A percentile compares a stretch with the other conserved stretches of the same genome.
phyloP scores from a whole-genome alignment of 1,139 yeast genomes.

The Geotrichum histeridarum region DNA sequence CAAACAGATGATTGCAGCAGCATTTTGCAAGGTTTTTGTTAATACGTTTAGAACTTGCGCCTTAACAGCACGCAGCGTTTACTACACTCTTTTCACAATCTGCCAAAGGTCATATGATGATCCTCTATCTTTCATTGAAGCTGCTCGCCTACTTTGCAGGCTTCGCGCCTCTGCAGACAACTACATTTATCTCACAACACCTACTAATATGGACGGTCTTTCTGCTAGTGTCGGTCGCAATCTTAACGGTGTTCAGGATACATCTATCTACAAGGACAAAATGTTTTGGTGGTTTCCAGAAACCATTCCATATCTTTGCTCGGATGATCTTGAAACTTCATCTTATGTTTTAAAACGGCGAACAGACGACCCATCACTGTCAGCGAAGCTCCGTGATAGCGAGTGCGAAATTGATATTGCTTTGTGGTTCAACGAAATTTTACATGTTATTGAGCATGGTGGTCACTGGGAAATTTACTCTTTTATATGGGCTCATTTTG shows the following conservation, averaged over 20 bases:
- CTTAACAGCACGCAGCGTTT: conserved; percentile 21
- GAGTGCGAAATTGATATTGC: conserved; percentile 42
- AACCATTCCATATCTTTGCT: conserved; percentile 45
- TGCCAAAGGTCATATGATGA: conserved; percentile 24
- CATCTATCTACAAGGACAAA: conserved; percentile 22
- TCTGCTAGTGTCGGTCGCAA: conserved; percentile 56
- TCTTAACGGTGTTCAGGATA: conserved; percentile 31
- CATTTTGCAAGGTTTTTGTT: conserved; percentile 30
- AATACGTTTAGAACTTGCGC: conserved; percentile 23
- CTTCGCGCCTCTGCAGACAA: conserved; percentile 50
- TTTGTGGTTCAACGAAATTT: conserved; percentile 50
- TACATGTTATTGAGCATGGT: conserved; percentile 50
- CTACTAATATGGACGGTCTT: conserved; percentile 62
- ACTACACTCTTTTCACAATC: conserved; percentile 26
- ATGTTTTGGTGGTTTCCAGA: conserved; percentile 62
- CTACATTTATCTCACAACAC: conserved; percentile 48
- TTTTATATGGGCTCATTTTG: conserved; percentile 60
- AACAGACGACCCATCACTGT: background rate
- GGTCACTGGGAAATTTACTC: conserved; percentile 69
- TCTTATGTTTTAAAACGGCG: conserved; percentile 29
- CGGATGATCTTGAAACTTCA: conserved; percentile 34
- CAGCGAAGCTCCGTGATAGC: background rate
- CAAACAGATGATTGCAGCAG: conserved; percentile 19
- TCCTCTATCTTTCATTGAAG: conserved; percentile 41
- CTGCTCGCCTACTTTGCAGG: conserved; percentile 53